Evolutionary conservation across 306 rosid species (phyloP).

Genomic region (Glycine soja): DNA sequence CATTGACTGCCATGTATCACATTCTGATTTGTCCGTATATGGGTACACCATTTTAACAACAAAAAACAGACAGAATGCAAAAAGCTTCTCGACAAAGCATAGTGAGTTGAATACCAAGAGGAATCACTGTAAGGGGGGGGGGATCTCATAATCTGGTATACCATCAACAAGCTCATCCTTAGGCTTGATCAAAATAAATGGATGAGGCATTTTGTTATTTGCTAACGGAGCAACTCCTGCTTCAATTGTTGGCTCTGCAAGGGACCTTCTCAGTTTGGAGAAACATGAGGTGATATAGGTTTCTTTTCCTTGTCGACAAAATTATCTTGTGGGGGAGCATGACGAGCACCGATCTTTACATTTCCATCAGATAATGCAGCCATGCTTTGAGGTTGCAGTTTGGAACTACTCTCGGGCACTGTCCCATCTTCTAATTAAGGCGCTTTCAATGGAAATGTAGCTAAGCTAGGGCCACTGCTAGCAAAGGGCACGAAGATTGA

Average conservation of each 20-base stretch:
- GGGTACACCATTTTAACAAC: too few relatives aligned
- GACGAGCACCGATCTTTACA: slow-evolving; percentile 46
- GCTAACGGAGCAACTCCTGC: slow-evolving; percentile 42
- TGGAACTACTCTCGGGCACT: slow-evolving; percentile 46
- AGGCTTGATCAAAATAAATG: slow-evolving; percentile 62
- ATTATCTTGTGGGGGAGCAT: slow-evolving; percentile 47
- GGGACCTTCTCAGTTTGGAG: slow-evolving; percentile 49
- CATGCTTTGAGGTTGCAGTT: slow-evolving; percentile 47
- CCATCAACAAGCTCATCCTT: slow-evolving; percentile 82
- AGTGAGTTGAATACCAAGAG: slow-evolving; percentile 62
- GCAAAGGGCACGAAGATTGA: slow-evolving; percentile 51
- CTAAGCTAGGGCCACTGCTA: slow-evolving; percentile 45
- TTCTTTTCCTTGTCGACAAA: slow-evolving; percentile 71
- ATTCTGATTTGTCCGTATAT: too few relatives aligned
- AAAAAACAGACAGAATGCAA: slow-evolving; percentile 7
- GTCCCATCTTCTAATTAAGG: slow-evolving; percentile 65
- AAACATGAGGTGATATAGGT: slow-evolving; percentile 58
- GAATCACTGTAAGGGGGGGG: slow-evolving; percentile 68
- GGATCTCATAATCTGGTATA: slow-evolving; percentile 50
- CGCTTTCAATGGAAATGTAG: slow-evolving; percentile 47
- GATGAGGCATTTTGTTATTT: slow-evolving; percentile 45
- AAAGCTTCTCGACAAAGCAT: slow-evolving; percentile 20
- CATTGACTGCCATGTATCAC: too few relatives aligned
- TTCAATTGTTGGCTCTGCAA: slow-evolving; percentile 47
- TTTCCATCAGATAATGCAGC: slow-evolving; percentile 49